Conservation (phyloP, 768 basidiomycete species). For the Harrya chromipes region DNA sequence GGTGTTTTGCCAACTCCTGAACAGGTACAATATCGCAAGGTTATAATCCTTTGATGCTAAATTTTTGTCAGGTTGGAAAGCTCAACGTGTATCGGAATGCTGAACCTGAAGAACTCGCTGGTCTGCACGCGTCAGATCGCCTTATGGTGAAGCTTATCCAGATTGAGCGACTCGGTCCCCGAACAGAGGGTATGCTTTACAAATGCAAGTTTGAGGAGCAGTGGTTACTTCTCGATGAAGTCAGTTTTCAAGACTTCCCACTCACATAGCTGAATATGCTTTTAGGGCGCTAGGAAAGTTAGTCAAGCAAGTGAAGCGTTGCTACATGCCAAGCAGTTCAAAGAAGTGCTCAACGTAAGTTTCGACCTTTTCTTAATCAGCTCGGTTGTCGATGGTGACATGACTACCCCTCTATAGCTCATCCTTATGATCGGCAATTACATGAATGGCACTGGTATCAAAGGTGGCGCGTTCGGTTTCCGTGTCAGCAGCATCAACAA, state of each 20-base stretch:
- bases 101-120: constrained; percentile 80
- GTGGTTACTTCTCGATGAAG: constrained; percentile 78
- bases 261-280: constrained; percentile 5
- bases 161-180: constrained; percentile 81
- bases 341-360: constrained; percentile 78
- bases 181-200: constrained; percentile 96
- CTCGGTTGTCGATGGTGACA: neutral
- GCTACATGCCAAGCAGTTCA: constrained; percentile 81
- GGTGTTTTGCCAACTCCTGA: constrained; percentile 89
- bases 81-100: constrained; percentile 86
- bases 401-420: constrained; percentile 43
- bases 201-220: constrained; percentile 85
- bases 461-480: constrained; percentile 97
- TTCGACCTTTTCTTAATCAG: constrained; percentile 19
- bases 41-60: neutral
- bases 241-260: constrained; percentile 24
- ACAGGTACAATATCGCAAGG: constrained; percentile 47
- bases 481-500: constrained; percentile 97
- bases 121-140: constrained; percentile 91
- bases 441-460: constrained; percentile 95
- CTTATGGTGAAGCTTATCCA: constrained; percentile 97
- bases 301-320: constrained; percentile 78
- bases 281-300: constrained; percentile 75
- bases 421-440: constrained; percentile 97
- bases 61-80: constrained; percentile 66